These are phyloP conservation scores for Colletotrichum australisinense DNA, from an alignment of 2,329 filamentous ascomycete species.

Conservation along the genomic window DNA sequence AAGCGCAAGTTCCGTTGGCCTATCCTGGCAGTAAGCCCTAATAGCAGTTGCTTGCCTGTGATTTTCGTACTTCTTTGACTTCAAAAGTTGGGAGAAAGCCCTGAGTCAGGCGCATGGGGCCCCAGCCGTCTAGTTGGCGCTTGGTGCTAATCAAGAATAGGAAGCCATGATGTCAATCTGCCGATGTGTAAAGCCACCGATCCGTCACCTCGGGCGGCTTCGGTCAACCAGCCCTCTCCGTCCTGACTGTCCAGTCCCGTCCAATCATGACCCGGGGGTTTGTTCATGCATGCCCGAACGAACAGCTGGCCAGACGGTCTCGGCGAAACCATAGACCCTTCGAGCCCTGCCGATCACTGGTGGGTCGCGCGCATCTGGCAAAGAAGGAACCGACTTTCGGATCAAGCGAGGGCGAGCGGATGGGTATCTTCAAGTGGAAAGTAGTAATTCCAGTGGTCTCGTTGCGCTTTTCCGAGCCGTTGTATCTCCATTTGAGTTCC, in stretches of 20 bases:
- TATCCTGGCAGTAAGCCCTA: conserved; percentile 1
- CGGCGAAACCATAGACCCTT: conserved; percentile 23
- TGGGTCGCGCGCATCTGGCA: conserved; percentile 12
- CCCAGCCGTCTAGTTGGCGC: neutral
- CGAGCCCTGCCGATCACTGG: conserved; percentile 32
- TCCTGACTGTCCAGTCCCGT: neutral
- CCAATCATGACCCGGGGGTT: neutral
- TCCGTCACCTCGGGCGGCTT: conserved; percentile 19
- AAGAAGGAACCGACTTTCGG: neutral
- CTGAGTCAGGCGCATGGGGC: conserved; percentile 20
- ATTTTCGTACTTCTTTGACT: neutral
- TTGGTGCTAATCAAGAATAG: conserved; percentile 22
- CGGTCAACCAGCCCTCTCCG: conserved; percentile 1
- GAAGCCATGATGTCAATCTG: conserved; percentile 26
- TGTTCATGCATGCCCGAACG: neutral
- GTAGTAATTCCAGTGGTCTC: conserved; percentile 31
- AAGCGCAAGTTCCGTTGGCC: neutral
- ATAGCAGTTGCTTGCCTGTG: neutral
- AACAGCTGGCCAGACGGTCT: conserved; percentile 6
- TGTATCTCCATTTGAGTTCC: conserved; percentile 29
- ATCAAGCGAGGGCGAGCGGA: neutral
- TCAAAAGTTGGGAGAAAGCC: neutral
- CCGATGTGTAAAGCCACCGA: conserved; percentile 14
- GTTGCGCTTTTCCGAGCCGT: conserved; percentile 34
- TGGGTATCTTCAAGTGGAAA: conserved; percentile 34